Conservation (phyloP, 345 rosid genomes). For the Angophora floribunda region DNA sequence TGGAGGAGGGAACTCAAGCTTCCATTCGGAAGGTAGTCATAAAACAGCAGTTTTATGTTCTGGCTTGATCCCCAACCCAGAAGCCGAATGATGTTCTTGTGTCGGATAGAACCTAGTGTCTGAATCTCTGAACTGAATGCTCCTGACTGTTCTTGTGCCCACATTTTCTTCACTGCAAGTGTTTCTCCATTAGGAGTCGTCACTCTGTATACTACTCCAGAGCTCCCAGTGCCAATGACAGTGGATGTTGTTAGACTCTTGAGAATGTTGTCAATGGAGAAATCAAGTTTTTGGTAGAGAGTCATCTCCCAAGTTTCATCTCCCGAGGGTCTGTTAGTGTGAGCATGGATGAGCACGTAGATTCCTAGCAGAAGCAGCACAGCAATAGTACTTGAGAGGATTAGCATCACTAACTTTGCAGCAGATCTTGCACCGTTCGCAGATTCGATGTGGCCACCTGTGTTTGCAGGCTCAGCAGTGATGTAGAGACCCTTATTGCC, state of each 20-base stretch:
- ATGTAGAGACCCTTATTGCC: constrained; percentile 60
- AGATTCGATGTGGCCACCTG: constrained; percentile 22
- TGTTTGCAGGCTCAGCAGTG: constrained; percentile 20
- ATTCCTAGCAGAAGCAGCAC: constrained; percentile 51
- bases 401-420: constrained; percentile 39
- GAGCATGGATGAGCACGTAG: constrained; percentile 48
- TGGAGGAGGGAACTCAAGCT: constrained; percentile 88
- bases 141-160: constrained; percentile 75
- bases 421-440: constrained; percentile 28
- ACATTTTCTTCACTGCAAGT: constrained; percentile 89
- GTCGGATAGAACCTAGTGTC: constrained; percentile 82
- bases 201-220: constrained; percentile 83
- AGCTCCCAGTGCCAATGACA: constrained; percentile 95
- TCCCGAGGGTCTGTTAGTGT: constrained; percentile 21
- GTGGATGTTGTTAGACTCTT: constrained; percentile 52
- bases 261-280: constrained; percentile 65
- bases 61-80: constrained; percentile 81
- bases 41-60: constrained; percentile 75
- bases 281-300: constrained; percentile 78
- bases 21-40: constrained; percentile 91
- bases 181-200: constrained; percentile 60
- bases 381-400: constrained; percentile 69
- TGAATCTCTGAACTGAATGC: constrained; percentile 82
- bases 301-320: constrained; percentile 65
- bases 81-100: constrained; percentile 72